Evolutionary conservation across 78 protist genomes (phyloP).

Genomic region (Pelomyxa schiedti): DNA sequence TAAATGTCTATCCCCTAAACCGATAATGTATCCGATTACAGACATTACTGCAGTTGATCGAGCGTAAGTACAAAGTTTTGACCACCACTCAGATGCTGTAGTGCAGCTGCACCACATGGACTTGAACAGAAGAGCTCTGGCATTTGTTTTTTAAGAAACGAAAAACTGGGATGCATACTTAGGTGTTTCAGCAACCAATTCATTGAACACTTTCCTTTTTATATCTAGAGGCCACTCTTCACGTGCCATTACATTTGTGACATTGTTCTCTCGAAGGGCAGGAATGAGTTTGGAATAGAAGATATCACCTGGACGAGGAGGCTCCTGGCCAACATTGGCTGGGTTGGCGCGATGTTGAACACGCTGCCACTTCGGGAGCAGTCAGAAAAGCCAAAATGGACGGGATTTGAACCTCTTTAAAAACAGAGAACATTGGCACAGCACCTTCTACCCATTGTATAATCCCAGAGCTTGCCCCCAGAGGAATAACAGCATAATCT

Average conservation of each 20-base stretch:
- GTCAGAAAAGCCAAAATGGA: too few species aligned
- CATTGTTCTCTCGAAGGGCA: slow-evolving; percentile 32
- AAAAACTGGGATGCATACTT: slow-evolving; percentile 20
- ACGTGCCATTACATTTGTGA: slow-evolving; percentile 13
- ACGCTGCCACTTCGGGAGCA: slow-evolving; percentile 28
- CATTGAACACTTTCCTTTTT: slow-evolving; percentile 22
- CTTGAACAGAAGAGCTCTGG: neutral
- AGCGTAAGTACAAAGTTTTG: slow-evolving; percentile 31
- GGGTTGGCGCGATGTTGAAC: slow-evolving; percentile 3
- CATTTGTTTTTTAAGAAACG: neutral
- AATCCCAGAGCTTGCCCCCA: slow-evolving; percentile 60
- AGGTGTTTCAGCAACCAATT: slow-evolving; percentile 52
- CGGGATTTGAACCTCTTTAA: slow-evolving; percentile 26
- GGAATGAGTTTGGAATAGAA: slow-evolving; percentile 41
- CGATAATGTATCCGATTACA: slow-evolving; percentile 72
- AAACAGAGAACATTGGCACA: slow-evolving; percentile 55
- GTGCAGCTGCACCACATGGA: slow-evolving; percentile 49
- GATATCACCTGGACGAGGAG: slow-evolving; percentile 34
- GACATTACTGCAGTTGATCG: slow-evolving; percentile 67
- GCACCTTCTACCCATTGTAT: slow-evolving; percentile 80
- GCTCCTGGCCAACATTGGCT: too few species aligned
- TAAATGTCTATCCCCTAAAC: slow-evolving; percentile 74
- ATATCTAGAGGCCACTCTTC: slow-evolving; percentile 55
- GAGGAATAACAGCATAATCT: slow-evolving; percentile 73
- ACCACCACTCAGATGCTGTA: slow-evolving; percentile 33